Conservation (phyloP, 192 early-diverging fungal species). For the Cladochytrium replicatum region DNA sequence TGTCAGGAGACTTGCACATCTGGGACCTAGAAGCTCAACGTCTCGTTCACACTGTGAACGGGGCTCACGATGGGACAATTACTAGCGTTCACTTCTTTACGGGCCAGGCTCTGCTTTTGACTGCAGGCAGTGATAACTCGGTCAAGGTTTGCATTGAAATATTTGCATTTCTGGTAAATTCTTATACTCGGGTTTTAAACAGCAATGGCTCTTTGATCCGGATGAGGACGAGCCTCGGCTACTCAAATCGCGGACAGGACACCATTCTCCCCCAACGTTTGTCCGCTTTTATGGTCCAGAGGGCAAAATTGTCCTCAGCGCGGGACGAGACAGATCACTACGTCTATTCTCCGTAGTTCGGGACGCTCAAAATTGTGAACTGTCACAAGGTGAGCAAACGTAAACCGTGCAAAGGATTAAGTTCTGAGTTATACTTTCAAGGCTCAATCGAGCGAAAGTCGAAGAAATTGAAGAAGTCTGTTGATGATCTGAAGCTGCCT, state of each 20-base stretch:
- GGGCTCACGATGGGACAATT: slow-evolving; percentile 73
- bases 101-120: slow-evolving; percentile 78
- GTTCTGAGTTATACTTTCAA: slow-evolving; percentile 2
- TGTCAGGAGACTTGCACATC: slow-evolving; percentile 76
- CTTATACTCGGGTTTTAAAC: background rate
- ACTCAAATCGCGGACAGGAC: slow-evolving; percentile 76
- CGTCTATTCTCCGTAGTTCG: slow-evolving; percentile 74
- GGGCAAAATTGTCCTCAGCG: slow-evolving; percentile 63
- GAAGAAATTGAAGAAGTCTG: slow-evolving; percentile 43
- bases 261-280: slow-evolving; percentile 72
- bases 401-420: slow-evolving; percentile 8
- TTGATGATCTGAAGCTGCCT: slow-evolving; percentile 63
- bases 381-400: slow-evolving; percentile 60
- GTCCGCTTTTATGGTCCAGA: slow-evolving; percentile 69
- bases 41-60: slow-evolving; percentile 68
- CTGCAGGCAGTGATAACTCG: slow-evolving; percentile 81
- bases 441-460: slow-evolving; percentile 58
- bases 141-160: slow-evolving; percentile 53
- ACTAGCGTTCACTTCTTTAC: slow-evolving; percentile 68
- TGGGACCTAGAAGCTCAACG: slow-evolving; percentile 83
- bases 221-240: slow-evolving; percentile 69
- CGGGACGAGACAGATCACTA: slow-evolving; percentile 74
- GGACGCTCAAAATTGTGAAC: slow-evolving; percentile 71
- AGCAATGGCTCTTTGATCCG: slow-evolving; percentile 93
- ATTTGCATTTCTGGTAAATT: background rate